These are phyloP conservation scores for Castanopsis chinensis DNA, from an alignment of 306 rosid species.

Conservation along the genomic window DNA sequence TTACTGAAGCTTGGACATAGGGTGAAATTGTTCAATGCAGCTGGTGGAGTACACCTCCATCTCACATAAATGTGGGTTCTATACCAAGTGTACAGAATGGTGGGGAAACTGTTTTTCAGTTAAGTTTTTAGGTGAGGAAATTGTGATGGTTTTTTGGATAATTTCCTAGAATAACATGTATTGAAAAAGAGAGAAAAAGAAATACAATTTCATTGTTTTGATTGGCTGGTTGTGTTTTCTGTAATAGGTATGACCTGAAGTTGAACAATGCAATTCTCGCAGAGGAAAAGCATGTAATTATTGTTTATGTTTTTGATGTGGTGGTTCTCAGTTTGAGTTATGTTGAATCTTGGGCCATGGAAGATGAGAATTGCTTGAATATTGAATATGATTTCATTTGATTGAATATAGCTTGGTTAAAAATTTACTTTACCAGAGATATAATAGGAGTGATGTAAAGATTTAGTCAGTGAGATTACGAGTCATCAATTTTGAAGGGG, in stretches of 20 bases:
- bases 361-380: background rate
- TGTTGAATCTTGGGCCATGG: background rate
- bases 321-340: background rate
- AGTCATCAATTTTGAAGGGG: too few species aligned
- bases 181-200: background rate
- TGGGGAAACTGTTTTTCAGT: background rate
- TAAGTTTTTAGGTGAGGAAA: background rate
- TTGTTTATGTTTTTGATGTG: background rate
- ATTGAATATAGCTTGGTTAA: too few species aligned
- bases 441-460: too few species aligned
- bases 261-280: conserved; percentile 84
- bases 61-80: too few species aligned
- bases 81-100: too few species aligned
- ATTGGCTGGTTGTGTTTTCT: background rate
- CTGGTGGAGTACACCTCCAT: too few species aligned
- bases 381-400: background rate
- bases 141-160: background rate
- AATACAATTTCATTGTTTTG: background rate
- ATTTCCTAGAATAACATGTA: background rate
- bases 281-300: conserved; percentile 73
- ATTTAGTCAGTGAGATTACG: too few species aligned
- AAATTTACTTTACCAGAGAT: background rate
- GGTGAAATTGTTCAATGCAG: too few species aligned
- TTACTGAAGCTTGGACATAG: too few species aligned
- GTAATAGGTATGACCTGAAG: conserved; percentile 64